Base-by-base conservation (phyloP, 2,329 filamentous ascomycete species). In the Aspergillus calidoustus region DNA sequence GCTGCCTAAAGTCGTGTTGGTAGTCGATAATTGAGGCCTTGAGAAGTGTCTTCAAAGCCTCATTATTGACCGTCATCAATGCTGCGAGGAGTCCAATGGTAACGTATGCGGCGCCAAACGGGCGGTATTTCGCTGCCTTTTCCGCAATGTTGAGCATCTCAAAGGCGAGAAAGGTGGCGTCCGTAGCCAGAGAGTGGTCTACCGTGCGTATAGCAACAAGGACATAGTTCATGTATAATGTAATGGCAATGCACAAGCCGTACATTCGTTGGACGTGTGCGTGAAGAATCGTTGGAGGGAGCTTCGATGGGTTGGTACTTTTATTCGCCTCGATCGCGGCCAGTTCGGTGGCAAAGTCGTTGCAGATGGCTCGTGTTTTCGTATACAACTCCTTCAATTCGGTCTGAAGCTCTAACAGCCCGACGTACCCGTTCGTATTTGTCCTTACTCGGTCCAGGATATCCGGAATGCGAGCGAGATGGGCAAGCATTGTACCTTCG, bases 191-290 rank as follows among this genome's bases (percentile, higher is more conserved):
- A 0, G 58, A 34, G 1, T 31, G 56, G 19, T 70, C 70, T 25
- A 69, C 54, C 30, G 69, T 44, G n/a, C 69, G 65, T 53, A 80
- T 22, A 44, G 72, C 67, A 57, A 68, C 53, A 23, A 76, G 62
- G 47, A 78, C 59, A 60, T 73, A 73, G 63, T 76, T 74, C 58
- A 78, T 69, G 30, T 75, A 66, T 0, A 74, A 64, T 1, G 67
- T 68, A 15, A 77, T 68, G 7, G 69, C 65, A 2, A 79, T 61
- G 1, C 65, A 73, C 7, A 79, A 59, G 2, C 68, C 71, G 60
- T 78, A 76, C 15, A 69, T 68, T 22, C 77, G 74, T 23, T 75
- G 69, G 56, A 70, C 70, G 57, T 76, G 71, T 4, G 73, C 71
- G 53, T 71, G 68, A 9, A 74, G 34, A n/a, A 67, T 60, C 13